phyloP scores from a whole-genome alignment of 176 grass and related monocot genomes.

The Oryza meridionalis region DNA sequence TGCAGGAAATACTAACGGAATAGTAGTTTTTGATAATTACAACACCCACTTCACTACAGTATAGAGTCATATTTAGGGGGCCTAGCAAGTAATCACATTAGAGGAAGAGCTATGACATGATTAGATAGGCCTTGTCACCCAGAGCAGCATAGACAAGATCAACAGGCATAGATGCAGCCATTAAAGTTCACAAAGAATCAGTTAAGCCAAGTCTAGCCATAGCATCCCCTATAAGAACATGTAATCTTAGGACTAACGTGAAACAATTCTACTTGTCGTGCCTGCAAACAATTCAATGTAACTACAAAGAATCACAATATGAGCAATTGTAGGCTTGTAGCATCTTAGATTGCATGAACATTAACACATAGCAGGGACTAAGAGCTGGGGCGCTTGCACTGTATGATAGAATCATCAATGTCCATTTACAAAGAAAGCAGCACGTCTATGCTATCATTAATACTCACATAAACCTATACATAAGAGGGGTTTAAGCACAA shows the following conservation, averaged over 20 bases:
- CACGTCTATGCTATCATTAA: background rate
- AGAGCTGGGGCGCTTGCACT: background rate
- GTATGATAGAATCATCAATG: background rate
- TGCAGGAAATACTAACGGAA: background rate
- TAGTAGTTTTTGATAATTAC: background rate
- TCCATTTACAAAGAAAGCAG: background rate
- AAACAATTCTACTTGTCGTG: background rate
- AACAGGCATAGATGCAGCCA: background rate
- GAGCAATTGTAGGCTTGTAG: background rate
- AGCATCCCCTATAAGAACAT: background rate
- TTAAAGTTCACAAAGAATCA: background rate
- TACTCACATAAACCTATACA: background rate
- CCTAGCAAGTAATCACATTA: background rate
- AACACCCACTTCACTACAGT: background rate
- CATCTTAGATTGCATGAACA: background rate
- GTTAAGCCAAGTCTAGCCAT: background rate
- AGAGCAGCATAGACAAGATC: background rate
- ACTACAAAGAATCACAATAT: background rate
- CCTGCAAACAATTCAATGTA: background rate
- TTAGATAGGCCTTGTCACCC: background rate
- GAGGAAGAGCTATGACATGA: background rate
- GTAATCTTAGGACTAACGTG: background rate
- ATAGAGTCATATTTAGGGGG: background rate
- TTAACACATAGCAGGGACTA: background rate
- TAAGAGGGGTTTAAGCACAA: background rate